phyloP scores from a whole-genome alignment of 2,329 filamentous ascomycete genomes.

The Calonectria crousiana region DNA sequence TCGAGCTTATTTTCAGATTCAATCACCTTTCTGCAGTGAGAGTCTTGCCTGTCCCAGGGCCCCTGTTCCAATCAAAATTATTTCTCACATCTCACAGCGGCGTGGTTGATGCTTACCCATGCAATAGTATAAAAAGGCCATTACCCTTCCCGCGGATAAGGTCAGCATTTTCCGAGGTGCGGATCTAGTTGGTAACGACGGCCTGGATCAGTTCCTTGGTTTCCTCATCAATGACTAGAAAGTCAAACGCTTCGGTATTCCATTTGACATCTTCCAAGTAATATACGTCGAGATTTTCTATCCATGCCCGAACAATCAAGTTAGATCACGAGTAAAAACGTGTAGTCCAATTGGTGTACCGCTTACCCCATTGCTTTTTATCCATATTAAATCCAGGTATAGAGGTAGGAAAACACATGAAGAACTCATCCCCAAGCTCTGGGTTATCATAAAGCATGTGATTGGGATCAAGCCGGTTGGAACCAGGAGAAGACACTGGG shows the following conservation, averaged over 20 bases:
- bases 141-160: neutral
- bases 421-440: neutral
- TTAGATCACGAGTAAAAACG: neutral
- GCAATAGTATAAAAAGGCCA: neutral
- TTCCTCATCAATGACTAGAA: neutral
- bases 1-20: neutral
- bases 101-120: neutral
- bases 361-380: neutral
- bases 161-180: neutral
- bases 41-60: neutral
- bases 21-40: neutral
- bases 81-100: too few species aligned
- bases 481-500: neutral
- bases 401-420: neutral
- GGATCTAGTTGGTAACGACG: neutral
- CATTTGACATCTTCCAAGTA: neutral
- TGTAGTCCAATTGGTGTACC: neutral
- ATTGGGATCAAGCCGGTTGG: neutral
- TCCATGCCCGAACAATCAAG: neutral
- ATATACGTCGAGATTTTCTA: neutral
- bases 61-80: neutral
- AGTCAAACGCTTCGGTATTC: neutral
- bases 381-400: neutral
- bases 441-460: neutral
- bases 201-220: neutral